These are phyloP conservation scores for Zarea fungicola DNA, from an alignment of 2,329 filamentous ascomycete species.

Conservation along the genomic window DNA sequence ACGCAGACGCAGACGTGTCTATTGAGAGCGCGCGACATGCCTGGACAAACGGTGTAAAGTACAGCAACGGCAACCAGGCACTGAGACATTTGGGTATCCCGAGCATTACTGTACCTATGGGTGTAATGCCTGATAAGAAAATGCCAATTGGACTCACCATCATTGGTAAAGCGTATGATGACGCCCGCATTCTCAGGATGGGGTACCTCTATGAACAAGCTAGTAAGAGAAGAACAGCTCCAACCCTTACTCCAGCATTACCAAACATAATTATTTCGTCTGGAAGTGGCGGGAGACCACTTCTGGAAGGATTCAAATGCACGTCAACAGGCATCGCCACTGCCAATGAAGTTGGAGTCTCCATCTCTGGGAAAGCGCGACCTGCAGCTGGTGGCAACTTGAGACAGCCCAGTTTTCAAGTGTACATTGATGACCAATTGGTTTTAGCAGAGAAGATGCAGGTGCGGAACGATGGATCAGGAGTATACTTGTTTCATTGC, in stretches of 20 bases:
- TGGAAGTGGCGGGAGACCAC: not conserved
- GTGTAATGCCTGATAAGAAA: constrained; percentile 35
- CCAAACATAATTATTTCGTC: not conserved
- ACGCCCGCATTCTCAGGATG: constrained; percentile 25
- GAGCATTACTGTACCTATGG: constrained; percentile 49
- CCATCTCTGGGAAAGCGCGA: not conserved
- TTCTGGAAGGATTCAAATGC: not conserved
- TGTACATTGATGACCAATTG: not conserved
- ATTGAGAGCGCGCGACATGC: constrained; percentile 15
- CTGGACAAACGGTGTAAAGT: constrained; percentile 41
- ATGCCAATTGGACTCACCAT: constrained; percentile 52
- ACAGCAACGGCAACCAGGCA: constrained; percentile 47
- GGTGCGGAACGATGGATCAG: not conserved
- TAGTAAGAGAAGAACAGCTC: not conserved
- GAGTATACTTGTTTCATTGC: not conserved
- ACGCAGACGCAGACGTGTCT: constrained; percentile 38
- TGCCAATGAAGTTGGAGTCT: not conserved
- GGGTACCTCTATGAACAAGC: constrained; percentile 8
- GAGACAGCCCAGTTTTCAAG: not conserved
- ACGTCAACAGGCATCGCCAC: not conserved
- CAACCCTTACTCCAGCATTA: not conserved
- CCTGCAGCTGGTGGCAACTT: not conserved
- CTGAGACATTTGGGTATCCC: constrained; percentile 51
- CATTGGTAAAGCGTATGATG: constrained; percentile 42
- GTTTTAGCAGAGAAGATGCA: not conserved